Evolutionary conservation across 2,329 filamentous ascomycete genomes (phyloP).

Genomic region (Mariannaea elegans): DNA sequence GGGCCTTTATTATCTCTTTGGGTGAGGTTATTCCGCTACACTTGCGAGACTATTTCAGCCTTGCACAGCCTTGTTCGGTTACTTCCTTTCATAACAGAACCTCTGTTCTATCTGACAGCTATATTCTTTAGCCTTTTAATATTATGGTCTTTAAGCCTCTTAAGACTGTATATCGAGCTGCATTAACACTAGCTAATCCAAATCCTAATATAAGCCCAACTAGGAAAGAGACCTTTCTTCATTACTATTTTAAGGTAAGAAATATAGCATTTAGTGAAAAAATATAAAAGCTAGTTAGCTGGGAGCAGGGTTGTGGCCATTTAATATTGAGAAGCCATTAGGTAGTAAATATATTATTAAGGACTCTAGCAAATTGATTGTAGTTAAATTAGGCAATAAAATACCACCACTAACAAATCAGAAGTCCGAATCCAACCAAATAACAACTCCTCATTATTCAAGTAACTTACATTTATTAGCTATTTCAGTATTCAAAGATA

Average conservation of each 20-base stretch:
- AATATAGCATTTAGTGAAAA: not conserved
- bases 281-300: not conserved
- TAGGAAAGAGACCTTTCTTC: slow-evolving; percentile 2
- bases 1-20: no score
- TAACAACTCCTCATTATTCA: not conserved
- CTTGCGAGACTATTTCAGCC: no score
- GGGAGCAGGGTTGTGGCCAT: not conserved
- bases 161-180: no score
- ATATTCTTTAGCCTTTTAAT: not conserved
- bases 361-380: not conserved
- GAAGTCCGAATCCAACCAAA: not conserved
- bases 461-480: not conserved
- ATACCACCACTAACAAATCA: not conserved
- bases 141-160: no score
- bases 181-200: not conserved
- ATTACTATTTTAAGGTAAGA: not conserved
- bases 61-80: no score
- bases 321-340: not conserved
- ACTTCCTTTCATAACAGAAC: no score
- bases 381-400: not conserved
- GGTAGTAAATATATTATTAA: no score
- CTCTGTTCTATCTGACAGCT: no score
- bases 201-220: not conserved
- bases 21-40: no score
- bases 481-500: no score